Percentiles rank a stretch among this genome's conserved stretches.
Conservation (phyloP, 139 green algal genomes). For the Chlorella sp. region DNA sequence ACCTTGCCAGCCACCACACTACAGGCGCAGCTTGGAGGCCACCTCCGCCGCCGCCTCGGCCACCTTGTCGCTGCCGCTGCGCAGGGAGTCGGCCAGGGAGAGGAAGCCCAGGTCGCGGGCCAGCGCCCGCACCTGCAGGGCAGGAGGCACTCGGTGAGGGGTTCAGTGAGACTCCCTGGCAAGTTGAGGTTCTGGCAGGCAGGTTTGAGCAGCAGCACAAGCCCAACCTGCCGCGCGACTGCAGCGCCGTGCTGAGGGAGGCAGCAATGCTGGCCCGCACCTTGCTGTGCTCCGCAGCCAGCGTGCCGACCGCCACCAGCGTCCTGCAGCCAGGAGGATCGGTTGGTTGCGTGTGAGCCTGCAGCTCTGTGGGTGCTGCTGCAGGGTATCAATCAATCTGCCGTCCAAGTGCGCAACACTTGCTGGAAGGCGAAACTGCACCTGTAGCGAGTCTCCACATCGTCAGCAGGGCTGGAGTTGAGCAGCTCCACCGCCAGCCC, state of each 20-base stretch:
- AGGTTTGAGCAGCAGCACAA: too few species aligned
- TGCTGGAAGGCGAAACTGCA: not conserved
- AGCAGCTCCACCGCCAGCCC: slow-evolving; percentile 56
- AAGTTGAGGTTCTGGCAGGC: too few species aligned
- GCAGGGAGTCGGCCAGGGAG: slow-evolving; percentile 12
- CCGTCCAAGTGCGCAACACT: not conserved
- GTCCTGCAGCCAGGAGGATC: slow-evolving; percentile 37
- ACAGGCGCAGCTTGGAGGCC: slow-evolving; percentile 13
- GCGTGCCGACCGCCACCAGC: slow-evolving; percentile 59
- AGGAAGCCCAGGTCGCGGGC: slow-evolving; percentile 38
- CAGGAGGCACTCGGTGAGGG: too few species aligned
- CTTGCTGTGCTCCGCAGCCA: slow-evolving; percentile 38
- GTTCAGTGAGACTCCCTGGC: too few species aligned
- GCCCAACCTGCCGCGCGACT: too few species aligned
- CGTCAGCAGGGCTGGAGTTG: slow-evolving; percentile 22
- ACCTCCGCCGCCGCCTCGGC: slow-evolving; percentile 22
- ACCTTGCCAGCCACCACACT: not conserved
- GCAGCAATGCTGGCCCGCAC: not conserved
- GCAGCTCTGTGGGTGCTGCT: not conserved
- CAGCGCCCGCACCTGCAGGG: not conserved
- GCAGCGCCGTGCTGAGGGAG: too few species aligned
- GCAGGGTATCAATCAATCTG: not conserved
- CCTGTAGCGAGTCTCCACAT: slow-evolving; percentile 50
- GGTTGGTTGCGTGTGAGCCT: not conserved
- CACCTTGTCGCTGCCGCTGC: slow-evolving; percentile 10